Conservation (phyloP, 768 basidiomycete species). For the Leccinum imitatum region DNA sequence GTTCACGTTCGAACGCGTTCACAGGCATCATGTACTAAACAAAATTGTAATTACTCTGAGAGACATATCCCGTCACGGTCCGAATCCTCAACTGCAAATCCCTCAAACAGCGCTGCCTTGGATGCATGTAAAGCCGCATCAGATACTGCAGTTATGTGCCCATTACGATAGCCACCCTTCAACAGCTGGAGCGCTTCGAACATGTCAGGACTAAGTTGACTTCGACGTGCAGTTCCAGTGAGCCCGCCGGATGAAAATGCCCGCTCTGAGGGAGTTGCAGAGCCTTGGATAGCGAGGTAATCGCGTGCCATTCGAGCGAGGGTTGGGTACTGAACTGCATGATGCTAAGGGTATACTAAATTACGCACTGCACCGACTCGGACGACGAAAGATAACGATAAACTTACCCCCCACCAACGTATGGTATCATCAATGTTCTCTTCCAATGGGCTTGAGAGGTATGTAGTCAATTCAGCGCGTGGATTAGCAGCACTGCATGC, state of each 20-base stretch:
- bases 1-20: too few relatives aligned
- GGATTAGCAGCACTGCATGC: too few relatives aligned
- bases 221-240: background rate
- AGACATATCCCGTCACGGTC: too few relatives aligned
- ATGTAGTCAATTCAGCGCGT: background rate
- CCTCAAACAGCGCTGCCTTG: background rate
- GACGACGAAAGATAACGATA: background rate
- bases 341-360: background rate
- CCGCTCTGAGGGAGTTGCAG: background rate
- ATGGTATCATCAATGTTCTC: background rate
- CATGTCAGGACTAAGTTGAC: background rate
- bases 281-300: background rate
- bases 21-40: too few relatives aligned
- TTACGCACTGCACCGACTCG: background rate
- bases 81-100: background rate
- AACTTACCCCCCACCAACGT: background rate
- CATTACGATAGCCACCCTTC: background rate
- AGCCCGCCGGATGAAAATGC: background rate
- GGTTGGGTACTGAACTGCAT: background rate
- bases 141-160: background rate
- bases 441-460: background rate
- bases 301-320: background rate
- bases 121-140: background rate
- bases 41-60: too few relatives aligned
- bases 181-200: background rate